Percentiles rank a stretch among this genome's conserved stretches.
phyloP scores from a whole-genome alignment of 202 grass and related monocot species.

The Dendrocalamus latiflorus region DNA sequence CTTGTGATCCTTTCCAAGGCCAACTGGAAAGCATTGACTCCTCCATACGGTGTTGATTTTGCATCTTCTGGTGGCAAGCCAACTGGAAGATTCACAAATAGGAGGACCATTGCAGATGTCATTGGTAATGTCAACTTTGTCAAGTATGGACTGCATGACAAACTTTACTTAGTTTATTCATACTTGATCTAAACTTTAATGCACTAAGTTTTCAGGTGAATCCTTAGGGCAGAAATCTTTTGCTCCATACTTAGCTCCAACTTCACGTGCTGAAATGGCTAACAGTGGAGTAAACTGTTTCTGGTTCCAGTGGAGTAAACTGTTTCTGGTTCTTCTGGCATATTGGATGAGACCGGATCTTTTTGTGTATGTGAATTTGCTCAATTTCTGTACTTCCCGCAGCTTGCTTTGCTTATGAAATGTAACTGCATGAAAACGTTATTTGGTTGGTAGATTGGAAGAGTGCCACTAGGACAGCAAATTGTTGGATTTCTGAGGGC shows the following conservation, averaged over 20 bases:
- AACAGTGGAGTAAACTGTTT: conserved; percentile 64
- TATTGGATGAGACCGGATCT: conserved; percentile 82
- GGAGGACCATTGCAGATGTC: conserved; percentile 76
- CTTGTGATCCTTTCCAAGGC: conserved; percentile 84
- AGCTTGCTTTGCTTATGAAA: conserved; percentile 9
- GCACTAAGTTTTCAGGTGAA: conserved; percentile 44
- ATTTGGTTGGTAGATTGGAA: conserved; percentile 47
- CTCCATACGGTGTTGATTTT: conserved; percentile 83
- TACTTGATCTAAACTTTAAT: not conserved
- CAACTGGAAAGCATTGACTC: conserved; percentile 9
- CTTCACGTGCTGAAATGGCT: conserved; percentile 29
- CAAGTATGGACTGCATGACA: not conserved
- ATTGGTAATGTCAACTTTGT: conserved; percentile 49
- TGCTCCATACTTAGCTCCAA: conserved; percentile 64
- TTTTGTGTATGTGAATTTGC: conserved; percentile 45
- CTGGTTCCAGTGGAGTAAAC: conserved; percentile 62
- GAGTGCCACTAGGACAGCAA: conserved; percentile 64
- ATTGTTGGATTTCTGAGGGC: too few species aligned
- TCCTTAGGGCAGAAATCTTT: conserved; percentile 53
- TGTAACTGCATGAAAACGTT: not conserved
- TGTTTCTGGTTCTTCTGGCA: conserved; percentile 91
- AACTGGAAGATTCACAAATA: conserved; percentile 88
- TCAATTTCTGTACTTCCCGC: not conserved
- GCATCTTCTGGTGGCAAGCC: conserved; percentile 58
- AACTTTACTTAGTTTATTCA: not conserved